Base-by-base conservation (phyloP, 1,284 basidiomycete species). In the Xerocomus nothofagi region DNA sequence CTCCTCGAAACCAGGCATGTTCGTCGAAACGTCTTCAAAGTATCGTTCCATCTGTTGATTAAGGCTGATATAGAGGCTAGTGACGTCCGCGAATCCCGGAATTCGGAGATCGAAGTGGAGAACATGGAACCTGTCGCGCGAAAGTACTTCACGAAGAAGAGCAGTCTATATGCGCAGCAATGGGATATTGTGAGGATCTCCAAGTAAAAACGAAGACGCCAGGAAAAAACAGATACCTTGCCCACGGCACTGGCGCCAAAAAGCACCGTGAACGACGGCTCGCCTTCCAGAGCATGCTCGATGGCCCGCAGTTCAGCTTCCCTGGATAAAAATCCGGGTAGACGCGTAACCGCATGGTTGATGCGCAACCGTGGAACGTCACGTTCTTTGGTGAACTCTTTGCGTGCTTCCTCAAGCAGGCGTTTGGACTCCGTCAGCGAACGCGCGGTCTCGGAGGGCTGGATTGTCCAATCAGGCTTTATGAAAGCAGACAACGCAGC, bases 81-180 rank as follows among this genome's bases (percentile, higher is more conserved):
- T 69, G 6, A 91, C 71, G 61, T 91, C 89, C 2, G 88, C 87
- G 59, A 91, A 91, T 0, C 89, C 90, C 6, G 90, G 81, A 43
- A 92, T 90, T 15, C 89, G 79, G 29, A 92, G 73, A 67, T 92
- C 90, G 57, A 92, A 91, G 61, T 90, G 86, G 29, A 92, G 75
- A 45, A 90, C 86, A 67, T 90, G 86, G 61, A 86, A 92, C 48
- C 73, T 73, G 12, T 79, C 72, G 20, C 74, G 72, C 14, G 81
- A 84, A 30, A 92, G 77, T 17, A 91, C 81, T 67, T 92, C 86
- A 39, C 89, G 78, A 15, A 91, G 73, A 8, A 92, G 75, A 0
- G 86, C 82, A 6, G 89, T 92, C 82, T 88, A 57, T 29, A 30
- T 47, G 49, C 32, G 37, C 36, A 21, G 30, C 44, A 32, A 20